A percentile compares a stretch with the other conserved stretches of the same genome.
Evolutionary conservation across 139 green algal species (phyloP).

Genomic region (Chlorella sp.): DNA sequence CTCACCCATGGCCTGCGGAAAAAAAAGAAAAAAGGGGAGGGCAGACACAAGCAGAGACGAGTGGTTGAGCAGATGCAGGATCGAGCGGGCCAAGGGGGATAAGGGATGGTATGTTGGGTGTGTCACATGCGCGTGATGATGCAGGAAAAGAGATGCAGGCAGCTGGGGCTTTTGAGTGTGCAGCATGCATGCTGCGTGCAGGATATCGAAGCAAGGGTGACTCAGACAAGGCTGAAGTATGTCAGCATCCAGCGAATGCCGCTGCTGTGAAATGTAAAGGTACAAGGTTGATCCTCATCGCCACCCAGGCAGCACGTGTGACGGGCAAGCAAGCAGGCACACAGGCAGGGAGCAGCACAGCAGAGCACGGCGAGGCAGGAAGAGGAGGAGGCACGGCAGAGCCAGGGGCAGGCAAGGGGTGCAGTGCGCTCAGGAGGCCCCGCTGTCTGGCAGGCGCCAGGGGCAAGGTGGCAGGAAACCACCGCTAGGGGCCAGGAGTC

Average conservation of each 20-base stretch:
- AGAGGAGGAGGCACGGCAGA: background rate
- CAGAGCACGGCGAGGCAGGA: background rate
- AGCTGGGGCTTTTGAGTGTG: background rate
- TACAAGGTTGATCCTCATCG: slow-evolving; percentile 53
- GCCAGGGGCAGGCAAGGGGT: background rate
- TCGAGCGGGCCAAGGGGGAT: background rate
- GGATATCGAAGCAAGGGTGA: background rate
- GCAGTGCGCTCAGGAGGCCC: slow-evolving; percentile 4
- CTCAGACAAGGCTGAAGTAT: slow-evolving; percentile 52
- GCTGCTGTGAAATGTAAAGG: slow-evolving; percentile 58
- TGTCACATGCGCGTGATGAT: background rate
- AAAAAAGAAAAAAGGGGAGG: background rate
- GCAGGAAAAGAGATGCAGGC: background rate
- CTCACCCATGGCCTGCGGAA: slow-evolving; percentile 82
- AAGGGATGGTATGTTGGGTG: background rate
- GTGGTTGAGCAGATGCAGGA: background rate
- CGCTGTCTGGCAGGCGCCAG: background rate
- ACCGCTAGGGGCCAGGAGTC: background rate
- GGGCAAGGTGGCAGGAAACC: slow-evolving; percentile 1
- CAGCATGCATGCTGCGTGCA: background rate
- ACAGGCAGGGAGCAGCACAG: background rate
- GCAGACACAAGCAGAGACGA: background rate
- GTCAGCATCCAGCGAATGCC: slow-evolving; percentile 40
- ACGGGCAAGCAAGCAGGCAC: background rate
- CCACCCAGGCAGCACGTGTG: background rate